phyloP scores from a whole-genome alignment of 345 rosid genomes.

The Hibiscus tridactylites region DNA sequence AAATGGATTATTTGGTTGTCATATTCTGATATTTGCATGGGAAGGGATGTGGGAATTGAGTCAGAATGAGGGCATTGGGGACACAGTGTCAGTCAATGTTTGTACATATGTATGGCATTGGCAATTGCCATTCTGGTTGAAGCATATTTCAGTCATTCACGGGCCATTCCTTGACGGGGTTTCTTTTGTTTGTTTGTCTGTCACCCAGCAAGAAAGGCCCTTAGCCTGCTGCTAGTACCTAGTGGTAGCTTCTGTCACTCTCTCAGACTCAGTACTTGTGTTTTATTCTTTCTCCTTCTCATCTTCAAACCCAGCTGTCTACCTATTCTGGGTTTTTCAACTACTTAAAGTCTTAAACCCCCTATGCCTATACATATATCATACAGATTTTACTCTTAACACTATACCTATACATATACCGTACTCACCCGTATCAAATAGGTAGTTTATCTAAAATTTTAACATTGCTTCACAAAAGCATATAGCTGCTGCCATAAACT shows the following conservation, averaged over 20 bases:
- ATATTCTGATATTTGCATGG: conserved; percentile 14
- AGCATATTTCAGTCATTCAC: conserved; percentile 24
- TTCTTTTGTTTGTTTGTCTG: conserved; percentile 25
- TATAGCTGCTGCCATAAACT: not conserved
- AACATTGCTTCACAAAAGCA: conserved; percentile 7
- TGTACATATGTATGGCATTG: not conserved
- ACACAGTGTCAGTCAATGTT: conserved; percentile 8
- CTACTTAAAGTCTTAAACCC: too few relatives aligned
- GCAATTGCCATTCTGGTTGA: not conserved
- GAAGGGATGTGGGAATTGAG: conserved; percentile 28
- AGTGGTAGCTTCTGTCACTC: conserved; percentile 21
- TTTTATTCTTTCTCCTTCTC: conserved; percentile 33
- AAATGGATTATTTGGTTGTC: conserved; percentile 16
- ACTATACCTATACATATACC: too few relatives aligned
- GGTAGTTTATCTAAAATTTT: not conserved
- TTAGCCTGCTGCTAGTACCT: not conserved
- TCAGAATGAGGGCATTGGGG: not conserved
- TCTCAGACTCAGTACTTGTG: conserved; percentile 1
- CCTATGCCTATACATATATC: too few relatives aligned
- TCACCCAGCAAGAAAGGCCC: conserved; percentile 11
- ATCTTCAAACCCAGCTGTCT: not conserved
- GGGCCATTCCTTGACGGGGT: conserved; percentile 29
- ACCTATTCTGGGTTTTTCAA: too few relatives aligned
- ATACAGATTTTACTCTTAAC: too few relatives aligned
- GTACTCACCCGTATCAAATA: too few relatives aligned